A percentile compares a stretch with the other conserved stretches of the same genome.
Evolutionary conservation across 208 protist species (phyloP).

Genomic region (Crithidia mellificae): DNA sequence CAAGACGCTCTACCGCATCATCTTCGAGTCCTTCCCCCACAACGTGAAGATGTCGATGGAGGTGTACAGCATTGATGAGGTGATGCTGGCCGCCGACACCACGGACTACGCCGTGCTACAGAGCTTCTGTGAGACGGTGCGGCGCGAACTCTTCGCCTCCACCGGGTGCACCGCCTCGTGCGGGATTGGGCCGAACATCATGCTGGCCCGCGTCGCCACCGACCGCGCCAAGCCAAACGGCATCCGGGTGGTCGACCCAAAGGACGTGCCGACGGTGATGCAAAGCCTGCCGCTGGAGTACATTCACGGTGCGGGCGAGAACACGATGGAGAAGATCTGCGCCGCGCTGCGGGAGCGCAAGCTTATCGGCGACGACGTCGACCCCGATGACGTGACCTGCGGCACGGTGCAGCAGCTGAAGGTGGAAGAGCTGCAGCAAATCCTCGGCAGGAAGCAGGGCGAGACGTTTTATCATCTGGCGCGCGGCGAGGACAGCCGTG

Average conservation of each 20-base stretch:
- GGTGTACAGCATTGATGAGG: constrained; percentile 90
- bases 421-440: constrained; percentile 49
- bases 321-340: constrained; percentile 62
- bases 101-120: constrained; percentile 46
- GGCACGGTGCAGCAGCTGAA: constrained; percentile 63
- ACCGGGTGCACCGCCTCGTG: constrained; percentile 85
- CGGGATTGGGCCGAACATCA: constrained; percentile 84
- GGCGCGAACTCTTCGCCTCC: constrained; percentile 42
- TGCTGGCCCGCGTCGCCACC: constrained; percentile 81
- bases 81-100: constrained; percentile 82
- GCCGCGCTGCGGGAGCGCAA: constrained; percentile 35
- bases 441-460: constrained; percentile 67
- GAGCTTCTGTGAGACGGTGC: constrained; percentile 62
- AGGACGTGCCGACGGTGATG: constrained; percentile 55
- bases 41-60: constrained; percentile 69
- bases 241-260: constrained; percentile 39
- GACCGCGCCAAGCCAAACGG: constrained; percentile 77
- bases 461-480: constrained; percentile 72
- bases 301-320: constrained; percentile 75
- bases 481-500: constrained; percentile 71
- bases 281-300: constrained; percentile 45
- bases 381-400: constrained; percentile 45
- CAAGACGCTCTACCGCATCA: constrained; percentile 71
- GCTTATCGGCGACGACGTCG: constrained; percentile 15
- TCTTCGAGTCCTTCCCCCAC: constrained; percentile 67